Percentiles rank a stretch among this genome's conserved stretches.
Evolutionary conservation across 352 stramenopile genomes (phyloP).

Genomic region (Lagenidium giganteum): DNA sequence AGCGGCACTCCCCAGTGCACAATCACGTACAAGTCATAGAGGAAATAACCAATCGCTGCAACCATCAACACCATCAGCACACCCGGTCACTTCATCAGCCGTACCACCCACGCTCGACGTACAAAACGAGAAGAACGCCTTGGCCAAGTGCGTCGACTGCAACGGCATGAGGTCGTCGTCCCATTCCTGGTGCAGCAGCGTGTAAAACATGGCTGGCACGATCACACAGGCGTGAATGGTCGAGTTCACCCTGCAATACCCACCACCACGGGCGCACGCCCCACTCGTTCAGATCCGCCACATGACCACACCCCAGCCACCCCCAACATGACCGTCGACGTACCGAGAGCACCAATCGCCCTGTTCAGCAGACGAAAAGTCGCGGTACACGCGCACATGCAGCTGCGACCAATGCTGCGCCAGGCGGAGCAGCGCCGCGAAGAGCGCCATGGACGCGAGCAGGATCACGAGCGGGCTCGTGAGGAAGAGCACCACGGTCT

Average conservation of each 20-base stretch:
- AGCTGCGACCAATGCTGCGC: constrained; percentile 44
- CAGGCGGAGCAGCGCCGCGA: constrained; percentile 47
- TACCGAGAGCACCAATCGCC: constrained; percentile 82
- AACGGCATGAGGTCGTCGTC: constrained; percentile 53
- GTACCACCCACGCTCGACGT: constrained; percentile 15
- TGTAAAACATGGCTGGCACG: constrained; percentile 57
- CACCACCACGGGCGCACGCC: constrained; percentile 1
- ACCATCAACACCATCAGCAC: not conserved
- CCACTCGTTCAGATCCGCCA: no score
- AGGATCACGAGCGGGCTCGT: constrained; percentile 38
- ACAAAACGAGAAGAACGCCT: constrained; percentile 78
- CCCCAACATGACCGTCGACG: constrained; percentile 1
- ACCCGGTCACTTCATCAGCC: not conserved
- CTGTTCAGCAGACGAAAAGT: constrained; percentile 63
- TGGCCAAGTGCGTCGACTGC: constrained; percentile 38
- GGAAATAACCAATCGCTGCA: constrained; percentile 76
- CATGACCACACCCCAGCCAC: not conserved
- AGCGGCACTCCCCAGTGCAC: constrained; percentile 65
- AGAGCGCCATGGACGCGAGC: constrained; percentile 43
- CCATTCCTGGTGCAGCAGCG: constrained; percentile 54
- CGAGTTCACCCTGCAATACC: constrained; percentile 57
- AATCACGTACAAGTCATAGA: constrained; percentile 77
- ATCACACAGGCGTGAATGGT: constrained; percentile 73
- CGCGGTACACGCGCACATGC: constrained; percentile 57
- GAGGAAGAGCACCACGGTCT: no score